Conservation (phyloP, 2,329 filamentous ascomycete species). For the Cladosporium oxysporum region DNA sequence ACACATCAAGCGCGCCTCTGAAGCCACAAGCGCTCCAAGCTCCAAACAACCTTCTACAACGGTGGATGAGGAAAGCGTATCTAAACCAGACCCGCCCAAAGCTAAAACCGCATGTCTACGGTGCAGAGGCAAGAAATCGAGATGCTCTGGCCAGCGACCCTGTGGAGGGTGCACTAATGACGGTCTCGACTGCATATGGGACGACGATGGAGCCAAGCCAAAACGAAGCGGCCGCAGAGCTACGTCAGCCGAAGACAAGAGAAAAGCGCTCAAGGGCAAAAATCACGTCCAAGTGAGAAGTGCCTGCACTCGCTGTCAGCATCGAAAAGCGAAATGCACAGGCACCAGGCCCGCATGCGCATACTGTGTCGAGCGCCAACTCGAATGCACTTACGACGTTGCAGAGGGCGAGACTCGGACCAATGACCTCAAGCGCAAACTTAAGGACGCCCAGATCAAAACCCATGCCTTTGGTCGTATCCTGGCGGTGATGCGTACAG, state of each 20-base stretch:
- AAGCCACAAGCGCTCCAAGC: neutral
- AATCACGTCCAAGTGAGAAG: neutral
- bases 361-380: neutral
- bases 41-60: neutral
- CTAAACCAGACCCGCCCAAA: neutral
- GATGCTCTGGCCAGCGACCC: neutral
- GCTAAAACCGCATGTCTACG: neutral
- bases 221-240: neutral
- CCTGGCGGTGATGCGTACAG: constrained; percentile 24
- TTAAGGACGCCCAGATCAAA: constrained; percentile 22
- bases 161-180: neutral
- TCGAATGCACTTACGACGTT: neutral
- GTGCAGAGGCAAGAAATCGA: neutral
- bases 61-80: neutral
- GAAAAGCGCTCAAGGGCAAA: neutral
- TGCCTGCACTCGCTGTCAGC: constrained; percentile 1
- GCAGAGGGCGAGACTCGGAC: neutral
- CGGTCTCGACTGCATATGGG: neutral
- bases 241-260: neutral
- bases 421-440: neutral
- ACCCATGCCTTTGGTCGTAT: constrained; percentile 23
- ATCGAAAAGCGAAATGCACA: neutral
- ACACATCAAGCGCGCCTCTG: neutral
- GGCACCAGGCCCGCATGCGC: constrained; percentile 1
- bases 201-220: neutral